Base-by-base conservation (phyloP, 257 asterid species). In the Ilex aquifolium region DNA sequence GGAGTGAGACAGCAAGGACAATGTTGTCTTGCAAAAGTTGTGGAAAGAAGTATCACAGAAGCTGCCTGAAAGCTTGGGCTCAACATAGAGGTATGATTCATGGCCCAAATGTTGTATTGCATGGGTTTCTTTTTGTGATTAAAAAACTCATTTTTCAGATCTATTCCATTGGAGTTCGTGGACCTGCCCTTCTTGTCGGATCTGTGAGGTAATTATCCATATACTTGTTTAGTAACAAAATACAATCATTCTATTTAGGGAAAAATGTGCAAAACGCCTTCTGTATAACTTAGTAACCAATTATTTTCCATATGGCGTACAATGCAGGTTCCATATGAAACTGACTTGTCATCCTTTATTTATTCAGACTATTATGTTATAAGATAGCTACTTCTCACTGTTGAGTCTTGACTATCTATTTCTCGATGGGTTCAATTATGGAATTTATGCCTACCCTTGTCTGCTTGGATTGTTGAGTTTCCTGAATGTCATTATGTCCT, bases 81-180 rank as follows among this genome's bases (percentile, higher is more conserved):
- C 88, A 80, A 60, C 76, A 88, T 73, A 82, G 99, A 87, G 99
- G 99, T 90, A 69, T 48, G 27, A 21, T 59, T 57, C 44, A 42
- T 64, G 59, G 55, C 63, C 61, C 54, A 55, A 16, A 17, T 58
- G 31, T 52, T 53, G 52, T 21, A 10, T 53, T 53, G 31, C 30
- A n/a, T 15, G 57, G n/a, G 2, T 7, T 15, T 3, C 57, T 27
- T 56, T 12, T 59, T 39, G 30, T 77, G 40, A 74, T 29, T 16
- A 64, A 73, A 67, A 4, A 46, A 61, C 73, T 72, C 16, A 59
- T 58, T 69, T 14, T 69, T 14, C 86, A 93, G 99, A 90, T 84
- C 90, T 93, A 68, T 90, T 93, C 74, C 97, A 90, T 75, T 93
- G 97, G 99, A 90, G 95, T 79, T 88, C 96, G 48, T 93, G 97